Base-by-base conservation (phyloP, 371 early-diverging fungal genomes). In the Aphelidium insulamus region DNA sequence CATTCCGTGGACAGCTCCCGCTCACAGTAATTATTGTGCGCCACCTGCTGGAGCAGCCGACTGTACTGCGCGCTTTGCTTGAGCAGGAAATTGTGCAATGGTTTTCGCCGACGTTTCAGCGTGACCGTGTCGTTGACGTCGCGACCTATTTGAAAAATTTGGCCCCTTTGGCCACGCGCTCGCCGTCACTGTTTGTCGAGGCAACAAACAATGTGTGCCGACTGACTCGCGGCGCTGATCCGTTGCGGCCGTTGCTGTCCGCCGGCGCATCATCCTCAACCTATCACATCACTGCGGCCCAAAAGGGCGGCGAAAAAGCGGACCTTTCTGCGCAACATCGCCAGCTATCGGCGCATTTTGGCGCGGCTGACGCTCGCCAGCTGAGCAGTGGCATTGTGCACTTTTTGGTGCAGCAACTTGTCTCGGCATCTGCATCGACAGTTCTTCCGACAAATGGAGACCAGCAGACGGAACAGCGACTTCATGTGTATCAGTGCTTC, bases 11-110 rank as follows among this genome's bases (percentile, higher is more conserved):
- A 2, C 77, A 80, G 26, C 74, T 69, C 38, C 59, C 69, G 3
- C 60, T 78, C 26, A 64, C 70, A 25, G 53, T 77, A 19, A 68
- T 87, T 35, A 75, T 91, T 26, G 44, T 94, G 32, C 70, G 91
- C 4, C 86, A 94, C 39, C 58, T 80, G 10, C 60, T 87, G 27
- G 95, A 94, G 48, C 59, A 69, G 38, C 41, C 55, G 14, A 42
- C 47, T 0, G 59, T 80, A 0, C 43, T 91, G 34, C 54, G 60
- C 34, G 43, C 44, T n/a, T 50, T 62, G 5, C 81, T 94, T 69
- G 72, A 75, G 33, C 50, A 60, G 14, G 69, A 82, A 40, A 66
- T 91, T 10, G 62, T 50, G 26, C 67, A 57, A 10, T 76, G 76
- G 74, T 69, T 73, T 20, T n/a, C n/a, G n/a, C n/a, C n/a, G n/a